phyloP scores from a whole-genome alignment of 2,329 filamentous ascomycete species.

The Colletotrichum paranaense region DNA sequence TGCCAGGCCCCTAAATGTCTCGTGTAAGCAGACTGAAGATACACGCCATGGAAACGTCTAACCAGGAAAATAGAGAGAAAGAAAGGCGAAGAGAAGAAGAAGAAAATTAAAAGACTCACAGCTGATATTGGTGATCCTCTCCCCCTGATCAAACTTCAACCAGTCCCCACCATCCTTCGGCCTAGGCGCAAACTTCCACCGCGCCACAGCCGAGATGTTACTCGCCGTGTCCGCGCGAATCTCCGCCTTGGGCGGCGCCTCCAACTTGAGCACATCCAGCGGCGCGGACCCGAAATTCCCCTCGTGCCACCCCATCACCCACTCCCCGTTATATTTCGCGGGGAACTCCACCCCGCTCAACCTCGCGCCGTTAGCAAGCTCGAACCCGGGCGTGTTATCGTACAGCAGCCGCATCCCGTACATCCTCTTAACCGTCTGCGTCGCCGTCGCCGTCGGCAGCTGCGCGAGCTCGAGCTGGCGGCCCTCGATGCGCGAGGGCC shows the following conservation, averaged over 20 bases:
- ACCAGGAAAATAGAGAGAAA: background rate
- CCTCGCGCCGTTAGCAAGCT: constrained; percentile 59
- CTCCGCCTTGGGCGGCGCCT: constrained; percentile 58
- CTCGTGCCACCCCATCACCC: constrained; percentile 69
- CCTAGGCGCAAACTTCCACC: constrained; percentile 65
- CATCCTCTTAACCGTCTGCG: constrained; percentile 58
- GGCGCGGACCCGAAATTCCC: constrained; percentile 62
- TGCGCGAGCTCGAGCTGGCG: constrained; percentile 51
- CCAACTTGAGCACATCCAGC: constrained; percentile 59
- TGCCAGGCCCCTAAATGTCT: constrained; percentile 51
- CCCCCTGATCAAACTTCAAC: constrained; percentile 74
- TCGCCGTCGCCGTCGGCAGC: constrained; percentile 58
- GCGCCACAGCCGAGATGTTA: constrained; percentile 59
- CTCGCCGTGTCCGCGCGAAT: constrained; percentile 59
- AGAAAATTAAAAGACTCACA: constrained; percentile 52
- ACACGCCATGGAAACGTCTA: background rate
- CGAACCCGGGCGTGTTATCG: constrained; percentile 57
- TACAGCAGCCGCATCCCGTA: constrained; percentile 58
- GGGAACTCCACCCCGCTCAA: constrained; percentile 65
- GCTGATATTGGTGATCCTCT: constrained; percentile 73
- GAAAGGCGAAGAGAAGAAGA: background rate
- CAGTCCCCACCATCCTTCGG: constrained; percentile 55
- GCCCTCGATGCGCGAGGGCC: constrained; percentile 54
- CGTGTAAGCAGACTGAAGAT: background rate
- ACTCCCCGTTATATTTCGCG: constrained; percentile 63